phyloP scores from a whole-genome alignment of 108 stramenopile species.

The Cyclotella choctawhatcheeana region DNA sequence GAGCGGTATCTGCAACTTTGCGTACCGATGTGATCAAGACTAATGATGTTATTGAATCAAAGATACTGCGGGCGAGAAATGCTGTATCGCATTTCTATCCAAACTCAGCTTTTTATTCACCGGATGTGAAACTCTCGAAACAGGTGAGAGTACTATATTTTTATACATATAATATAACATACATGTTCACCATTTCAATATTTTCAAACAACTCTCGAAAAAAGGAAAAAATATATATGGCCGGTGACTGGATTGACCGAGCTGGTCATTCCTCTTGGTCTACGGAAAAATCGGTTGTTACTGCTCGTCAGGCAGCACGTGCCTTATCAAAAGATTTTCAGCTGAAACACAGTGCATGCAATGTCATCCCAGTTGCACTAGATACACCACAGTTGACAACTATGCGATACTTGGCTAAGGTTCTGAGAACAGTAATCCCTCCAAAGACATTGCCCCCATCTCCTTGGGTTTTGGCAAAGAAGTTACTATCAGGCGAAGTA shows the following conservation, averaged over 20 bases:
- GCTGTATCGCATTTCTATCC: slow-evolving; percentile 85
- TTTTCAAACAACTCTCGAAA: too few species aligned
- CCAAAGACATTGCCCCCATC: slow-evolving; percentile 46
- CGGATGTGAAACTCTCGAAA: slow-evolving; percentile 57
- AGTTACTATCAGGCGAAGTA: slow-evolving; percentile 28
- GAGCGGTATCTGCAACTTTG: slow-evolving; percentile 66
- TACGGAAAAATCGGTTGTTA: slow-evolving; percentile 85
- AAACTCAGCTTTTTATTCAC: slow-evolving; percentile 61
- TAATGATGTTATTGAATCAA: slow-evolving; percentile 49
- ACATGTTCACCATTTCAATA: too few species aligned
- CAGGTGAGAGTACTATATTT: too few species aligned
- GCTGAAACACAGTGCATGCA: slow-evolving; percentile 31
- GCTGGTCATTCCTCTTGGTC: slow-evolving; percentile 80
- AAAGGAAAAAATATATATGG: slow-evolving; percentile 68
- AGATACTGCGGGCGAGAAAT: slow-evolving; percentile 70
- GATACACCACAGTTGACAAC: slow-evolving; percentile 68
- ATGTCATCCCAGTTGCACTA: slow-evolving; percentile 66
- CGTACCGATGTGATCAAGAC: slow-evolving; percentile 43
- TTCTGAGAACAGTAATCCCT: slow-evolving; percentile 33
- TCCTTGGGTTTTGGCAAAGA: slow-evolving; percentile 49
- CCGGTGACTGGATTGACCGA: slow-evolving; percentile 84
- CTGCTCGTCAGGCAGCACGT: slow-evolving; percentile 75
- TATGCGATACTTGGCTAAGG: slow-evolving; percentile 56
- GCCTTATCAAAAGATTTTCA: slow-evolving; percentile 62
- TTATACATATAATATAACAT: too few species aligned